These are phyloP conservation scores for Suhomyces guaymorum DNA, from an alignment of 1,139 yeast genomes.

Conservation along the genomic window DNA sequence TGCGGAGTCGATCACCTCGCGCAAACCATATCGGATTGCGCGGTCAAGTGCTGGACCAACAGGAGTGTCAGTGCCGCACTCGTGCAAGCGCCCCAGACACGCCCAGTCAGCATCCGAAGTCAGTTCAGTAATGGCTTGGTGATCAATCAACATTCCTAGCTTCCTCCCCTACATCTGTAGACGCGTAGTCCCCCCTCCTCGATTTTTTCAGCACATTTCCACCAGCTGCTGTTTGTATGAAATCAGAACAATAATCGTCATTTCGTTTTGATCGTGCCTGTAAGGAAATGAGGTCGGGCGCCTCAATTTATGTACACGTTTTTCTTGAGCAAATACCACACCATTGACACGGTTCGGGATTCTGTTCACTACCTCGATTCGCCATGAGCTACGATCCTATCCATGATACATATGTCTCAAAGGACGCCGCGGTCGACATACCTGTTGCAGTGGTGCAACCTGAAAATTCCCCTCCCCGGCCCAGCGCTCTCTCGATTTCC, in stretches of 20 bases:
- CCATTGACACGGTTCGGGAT: not conserved
- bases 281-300: slow-evolving; percentile 8
- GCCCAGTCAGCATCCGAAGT: too few species aligned
- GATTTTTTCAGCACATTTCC: not conserved
- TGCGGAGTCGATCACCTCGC: too few species aligned
- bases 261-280: slow-evolving; percentile 9
- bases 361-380: not conserved
- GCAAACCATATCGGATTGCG: slow-evolving; percentile 7
- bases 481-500: slow-evolving; percentile 17
- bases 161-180: not conserved
- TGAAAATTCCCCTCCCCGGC: slow-evolving; percentile 3
- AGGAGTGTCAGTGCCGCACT: not conserved
- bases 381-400: slow-evolving; percentile 25
- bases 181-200: not conserved
- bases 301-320: slow-evolving; percentile 11
- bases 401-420: slow-evolving; percentile 20
- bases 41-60: slow-evolving; percentile 4
- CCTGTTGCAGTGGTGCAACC: not conserved
- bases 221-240: slow-evolving; percentile 1
- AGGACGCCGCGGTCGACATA: slow-evolving; percentile 8
- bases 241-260: slow-evolving; percentile 9
- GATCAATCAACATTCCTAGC: too few species aligned
- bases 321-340: slow-evolving; percentile 6
- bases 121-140: too few species aligned
- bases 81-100: too few species aligned